Base-by-base conservation (phyloP, 31 red algal genomes). In the Porphyra umbilicalis region DNA sequence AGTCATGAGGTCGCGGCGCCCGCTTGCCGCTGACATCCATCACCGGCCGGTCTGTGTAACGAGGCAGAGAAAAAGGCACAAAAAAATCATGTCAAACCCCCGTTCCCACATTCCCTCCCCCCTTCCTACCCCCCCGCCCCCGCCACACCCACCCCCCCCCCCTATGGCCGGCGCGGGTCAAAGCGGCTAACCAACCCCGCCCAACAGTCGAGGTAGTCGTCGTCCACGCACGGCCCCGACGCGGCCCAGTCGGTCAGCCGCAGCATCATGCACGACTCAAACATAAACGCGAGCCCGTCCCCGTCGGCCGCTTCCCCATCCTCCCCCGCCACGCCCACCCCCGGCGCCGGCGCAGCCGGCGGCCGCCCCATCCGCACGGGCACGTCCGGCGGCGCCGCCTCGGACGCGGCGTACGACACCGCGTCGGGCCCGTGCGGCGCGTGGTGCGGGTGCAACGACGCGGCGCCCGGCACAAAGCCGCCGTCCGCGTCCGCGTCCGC, bases 361-460 rank as follows among this genome's bases (percentile, higher is more conserved):
- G 57, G 13, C 25, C 57, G 57, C 11, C 57, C 57, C 57, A 71
- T 71, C 57, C 57, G 57, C 57, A 71, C 57, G 25, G 57, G 57
- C 57, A 29, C 8, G 18, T 71, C 57, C n/a, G n/a, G n/a, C 4
- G 57, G 57, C 25, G 57, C 57, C 57, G 57, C 57, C 57, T 71
- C 57, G 57, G 57, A 71, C 79, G 39, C 57, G 32, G 84, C 75
- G 83, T 77, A 95, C 33, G 89, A 86, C 25, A 79, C 91, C 57
- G 76, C 85, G 76, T 95, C 93, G 32, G 93, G 93, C 33, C 93
- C 93, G 77, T 95, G 93, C 34, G 93, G 86, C 32, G 85, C 38
- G 87, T 88, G 90, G 29, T 79, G 91, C 8, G 86, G 57, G 82
- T 95, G 93, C 80, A 95, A 79, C 33, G 90, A 93, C 42, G 76